Conservation (phyloP, 192 early-diverging fungal genomes). For the Umbelopsis vinacea region DNA sequence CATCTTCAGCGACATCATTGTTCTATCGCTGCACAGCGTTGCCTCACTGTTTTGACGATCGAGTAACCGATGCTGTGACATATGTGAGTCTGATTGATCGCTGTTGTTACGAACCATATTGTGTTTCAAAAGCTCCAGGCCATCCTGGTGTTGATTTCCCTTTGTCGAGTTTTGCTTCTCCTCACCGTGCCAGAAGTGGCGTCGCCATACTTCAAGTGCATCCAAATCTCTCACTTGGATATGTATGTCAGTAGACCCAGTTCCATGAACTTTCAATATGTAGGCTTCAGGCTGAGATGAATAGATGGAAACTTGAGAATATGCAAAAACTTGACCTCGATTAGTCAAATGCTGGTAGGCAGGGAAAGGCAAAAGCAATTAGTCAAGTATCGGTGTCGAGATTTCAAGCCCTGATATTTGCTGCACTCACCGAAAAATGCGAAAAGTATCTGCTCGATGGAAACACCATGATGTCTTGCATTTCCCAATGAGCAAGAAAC, state of each 20-base stretch:
- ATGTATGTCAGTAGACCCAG: constrained; percentile 5
- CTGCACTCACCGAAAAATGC: constrained; percentile 40
- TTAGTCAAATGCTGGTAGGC: constrained; percentile 11
- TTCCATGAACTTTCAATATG: constrained; percentile 25
- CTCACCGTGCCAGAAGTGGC: neutral
- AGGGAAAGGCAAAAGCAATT: neutral
- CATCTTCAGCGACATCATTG: neutral
- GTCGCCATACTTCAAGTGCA: constrained; percentile 18
- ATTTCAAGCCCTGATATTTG: no score
- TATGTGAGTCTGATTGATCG: neutral
- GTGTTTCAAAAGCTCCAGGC: neutral
- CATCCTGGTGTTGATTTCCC: neutral
- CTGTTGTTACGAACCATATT: neutral
- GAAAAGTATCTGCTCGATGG: constrained; percentile 46
- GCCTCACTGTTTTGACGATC: constrained; percentile 20
- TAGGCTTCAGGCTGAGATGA: neutral
- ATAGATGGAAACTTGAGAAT: constrained; percentile 21
- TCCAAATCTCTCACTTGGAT: constrained; percentile 23
- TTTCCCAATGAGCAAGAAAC: constrained; percentile 52
- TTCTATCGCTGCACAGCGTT: neutral
- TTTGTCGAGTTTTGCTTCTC: neutral
- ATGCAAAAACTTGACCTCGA: constrained; percentile 25
- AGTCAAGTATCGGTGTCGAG: no score
- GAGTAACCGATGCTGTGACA: neutral
- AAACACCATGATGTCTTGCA: constrained; percentile 50